phyloP scores from a whole-genome alignment of 805 yeast species.

The Candida odintsovae region DNA sequence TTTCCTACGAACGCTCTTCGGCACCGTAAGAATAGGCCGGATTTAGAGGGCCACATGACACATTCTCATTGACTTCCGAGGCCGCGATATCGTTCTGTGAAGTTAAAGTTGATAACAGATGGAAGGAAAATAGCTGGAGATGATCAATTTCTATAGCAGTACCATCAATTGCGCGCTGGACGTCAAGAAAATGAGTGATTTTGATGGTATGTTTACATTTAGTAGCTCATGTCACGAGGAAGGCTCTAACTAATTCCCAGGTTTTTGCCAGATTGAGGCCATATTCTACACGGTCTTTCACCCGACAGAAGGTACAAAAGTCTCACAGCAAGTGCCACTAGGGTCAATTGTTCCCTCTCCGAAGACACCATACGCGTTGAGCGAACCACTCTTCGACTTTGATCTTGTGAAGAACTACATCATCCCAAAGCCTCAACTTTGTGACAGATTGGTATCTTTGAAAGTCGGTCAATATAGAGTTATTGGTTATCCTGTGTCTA shows the following conservation, averaged over 20 bases:
- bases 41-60: neutral
- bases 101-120: neutral
- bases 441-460: conserved; percentile 74
- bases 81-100: neutral
- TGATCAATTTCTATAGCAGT: no score
- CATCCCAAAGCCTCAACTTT: conserved; percentile 88
- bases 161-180: neutral
- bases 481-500: conserved; percentile 84
- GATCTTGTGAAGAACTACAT: conserved; percentile 84
- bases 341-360: conserved; percentile 47
- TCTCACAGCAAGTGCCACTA: conserved; percentile 84
- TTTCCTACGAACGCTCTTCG: neutral
- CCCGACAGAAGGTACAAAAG: conserved; percentile 93
- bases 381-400: conserved; percentile 58
- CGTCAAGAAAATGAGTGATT: conserved; percentile 2
- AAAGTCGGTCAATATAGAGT: conserved; percentile 66
- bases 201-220: conserved; percentile 25
- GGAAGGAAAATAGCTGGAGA: no score
- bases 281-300: conserved; percentile 89
- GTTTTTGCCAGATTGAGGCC: conserved; percentile 85
- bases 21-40: neutral
- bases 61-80: neutral
- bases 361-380: conserved; percentile 25
- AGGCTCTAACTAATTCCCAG: conserved; percentile 37
- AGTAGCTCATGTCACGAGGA: neutral